Base-by-base conservation (phyloP, 345 rosid genomes). In the Eucalyptus shirleyi region DNA sequence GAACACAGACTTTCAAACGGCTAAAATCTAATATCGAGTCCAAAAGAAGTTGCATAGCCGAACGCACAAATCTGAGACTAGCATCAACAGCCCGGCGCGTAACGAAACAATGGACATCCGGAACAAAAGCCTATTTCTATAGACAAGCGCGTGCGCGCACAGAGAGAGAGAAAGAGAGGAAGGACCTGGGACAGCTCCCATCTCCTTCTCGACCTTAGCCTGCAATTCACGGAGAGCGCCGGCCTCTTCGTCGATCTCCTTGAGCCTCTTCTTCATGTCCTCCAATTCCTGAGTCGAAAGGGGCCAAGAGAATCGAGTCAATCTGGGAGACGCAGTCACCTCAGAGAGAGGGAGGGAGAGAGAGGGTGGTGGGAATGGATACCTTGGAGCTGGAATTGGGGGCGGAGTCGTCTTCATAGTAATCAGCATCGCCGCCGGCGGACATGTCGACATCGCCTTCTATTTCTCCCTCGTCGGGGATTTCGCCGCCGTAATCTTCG, bases 181-280 rank as follows among this genome's bases (percentile, higher is more conserved):
- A 87, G 23, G 28, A 97, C 99, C 99, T 97, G 96, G 99, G 67
- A 90, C 96, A 92, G 99, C 92, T 37, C 97, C 99, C 99, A 98
- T 97, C 94, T 98, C 99, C 89, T 98, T 97, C 97, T 98, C 99
- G 91, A 96, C 99, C 91, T 98, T 98, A 88, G 99, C 98, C 94
- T 98, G 99, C 99, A 98, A 96, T 92, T 98, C 99, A 37, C 99
- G 99, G 77, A 98, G 96, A 90, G 99, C 99, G 14, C 98, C 96
- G 50, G 99, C 99, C 94, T 98, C 99, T 88, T 98, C 99, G 87
- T 98, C 99, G 86, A 98, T 98, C 94, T 98, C 99, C 92, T 95
- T 97, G 88, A 98, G 93, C 87, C 99, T 94, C 91, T 93, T 98
- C 95, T 96, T 98, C 99, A 97, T 98, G 65, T 98, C 99, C 94